Percentiles rank a stretch among this genome's conserved stretches.
phyloP scores from a whole-genome alignment of 2,329 filamentous ascomycete genomes.

The Hypomyces rosellus region DNA sequence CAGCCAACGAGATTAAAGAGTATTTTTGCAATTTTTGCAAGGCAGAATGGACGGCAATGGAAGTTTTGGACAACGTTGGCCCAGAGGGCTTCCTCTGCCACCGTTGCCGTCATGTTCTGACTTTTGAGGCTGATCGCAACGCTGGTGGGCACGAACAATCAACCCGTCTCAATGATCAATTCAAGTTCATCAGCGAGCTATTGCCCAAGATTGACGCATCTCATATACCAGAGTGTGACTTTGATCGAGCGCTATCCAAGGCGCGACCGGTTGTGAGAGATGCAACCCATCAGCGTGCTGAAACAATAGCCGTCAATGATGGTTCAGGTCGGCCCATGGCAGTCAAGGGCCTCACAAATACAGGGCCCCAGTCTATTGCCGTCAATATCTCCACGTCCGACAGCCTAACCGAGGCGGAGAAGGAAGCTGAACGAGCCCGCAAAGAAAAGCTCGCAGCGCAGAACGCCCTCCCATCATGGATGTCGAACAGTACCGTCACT shows the following conservation, averaged over 20 bases:
- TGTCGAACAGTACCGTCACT: conserved; percentile 63
- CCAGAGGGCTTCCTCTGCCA: conserved; percentile 74
- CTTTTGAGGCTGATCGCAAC: conserved; percentile 59
- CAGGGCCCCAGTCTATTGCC: conserved; percentile 61
- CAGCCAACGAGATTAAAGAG: conserved; percentile 83
- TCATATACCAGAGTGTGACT: conserved; percentile 66
- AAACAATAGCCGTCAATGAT: conserved; percentile 52
- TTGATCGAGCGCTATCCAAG: conserved; percentile 60
- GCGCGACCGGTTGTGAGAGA: conserved; percentile 61
- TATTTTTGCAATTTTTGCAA: conserved; percentile 78
- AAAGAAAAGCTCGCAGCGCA: conserved; percentile 61
- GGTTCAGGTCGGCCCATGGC: conserved; percentile 54
- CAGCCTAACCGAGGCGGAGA: conserved; percentile 60
- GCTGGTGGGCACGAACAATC: conserved; percentile 67
- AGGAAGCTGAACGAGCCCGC: conserved; percentile 55
- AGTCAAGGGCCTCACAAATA: conserved; percentile 62
- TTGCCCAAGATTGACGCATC: conserved; percentile 71
- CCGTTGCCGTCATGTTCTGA: conserved; percentile 61
- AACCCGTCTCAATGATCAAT: conserved; percentile 69
- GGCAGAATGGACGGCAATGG: conserved; percentile 81
- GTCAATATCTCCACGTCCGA: conserved; percentile 62
- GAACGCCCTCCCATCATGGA: conserved; percentile 66
- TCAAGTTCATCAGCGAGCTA: conserved; percentile 70
- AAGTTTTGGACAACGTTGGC: conserved; percentile 73
- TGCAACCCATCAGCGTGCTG: conserved; percentile 57